These are phyloP conservation scores for Rubia tinctorum DNA, from an alignment of 305 asterid genomes.

Conservation along the genomic window DNA sequence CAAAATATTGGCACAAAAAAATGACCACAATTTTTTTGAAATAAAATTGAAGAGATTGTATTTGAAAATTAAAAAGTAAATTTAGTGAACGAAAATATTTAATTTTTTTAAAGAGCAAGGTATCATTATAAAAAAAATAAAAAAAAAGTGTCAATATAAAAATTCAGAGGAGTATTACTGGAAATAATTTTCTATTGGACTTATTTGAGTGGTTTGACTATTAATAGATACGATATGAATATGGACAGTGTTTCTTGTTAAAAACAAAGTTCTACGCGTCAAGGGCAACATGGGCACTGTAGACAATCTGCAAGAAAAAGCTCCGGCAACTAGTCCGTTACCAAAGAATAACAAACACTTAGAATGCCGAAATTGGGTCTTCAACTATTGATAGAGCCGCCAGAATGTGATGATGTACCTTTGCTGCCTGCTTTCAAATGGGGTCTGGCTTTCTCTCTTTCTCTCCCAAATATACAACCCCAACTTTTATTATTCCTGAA, in stretches of 20 bases:
- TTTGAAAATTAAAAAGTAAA: too few species aligned
- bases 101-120: too few species aligned
- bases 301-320: neutral
- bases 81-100: too few species aligned
- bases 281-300: neutral
- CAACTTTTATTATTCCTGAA: slow-evolving; percentile 9
- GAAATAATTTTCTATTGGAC: neutral
- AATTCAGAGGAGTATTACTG: neutral
- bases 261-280: neutral
- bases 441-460: slow-evolving; percentile 20
- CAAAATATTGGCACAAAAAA: too few species aligned
- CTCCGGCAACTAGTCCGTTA: neutral
- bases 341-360: neutral
- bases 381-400: neutral
- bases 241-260: neutral
- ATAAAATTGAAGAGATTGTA: too few species aligned
- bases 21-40: too few species aligned
- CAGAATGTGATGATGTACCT: neutral
- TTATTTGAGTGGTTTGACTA: neutral
- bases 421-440: slow-evolving; percentile 20
- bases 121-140: too few species aligned
- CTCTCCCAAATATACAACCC: slow-evolving; percentile 12
- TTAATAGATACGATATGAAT: neutral
- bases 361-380: neutral
- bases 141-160: too few species aligned